A percentile compares a stretch with the other conserved stretches of the same genome.
Conservation (phyloP, 129 eudicot genomes). For the Lactuca saligna region DNA sequence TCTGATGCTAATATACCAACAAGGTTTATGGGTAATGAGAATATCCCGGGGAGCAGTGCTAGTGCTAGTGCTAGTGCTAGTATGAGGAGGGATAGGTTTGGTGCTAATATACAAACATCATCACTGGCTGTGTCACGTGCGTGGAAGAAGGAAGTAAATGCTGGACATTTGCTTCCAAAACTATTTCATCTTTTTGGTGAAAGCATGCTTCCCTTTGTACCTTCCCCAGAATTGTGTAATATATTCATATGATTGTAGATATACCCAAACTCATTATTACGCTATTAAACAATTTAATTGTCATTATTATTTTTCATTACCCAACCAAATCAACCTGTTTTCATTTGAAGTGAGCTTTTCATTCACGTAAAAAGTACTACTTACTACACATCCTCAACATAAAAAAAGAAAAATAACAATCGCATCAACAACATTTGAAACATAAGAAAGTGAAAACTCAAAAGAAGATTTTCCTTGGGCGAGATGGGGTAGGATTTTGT, state of each 20-base stretch:
- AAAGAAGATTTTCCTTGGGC: conserved; percentile 72
- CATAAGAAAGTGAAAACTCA: conserved; percentile 22
- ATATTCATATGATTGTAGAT: conserved; percentile 26
- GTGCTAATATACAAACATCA: conserved; percentile 36
- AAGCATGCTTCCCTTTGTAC: conserved; percentile 73
- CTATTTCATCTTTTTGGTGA: conserved; percentile 71
- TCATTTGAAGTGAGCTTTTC: neutral
- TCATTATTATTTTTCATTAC: too few species aligned
- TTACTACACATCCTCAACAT: conserved; percentile 14
- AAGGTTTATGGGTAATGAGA: conserved; percentile 47
- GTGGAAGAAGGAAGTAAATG: conserved; percentile 67
- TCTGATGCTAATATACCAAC: conserved; percentile 37
- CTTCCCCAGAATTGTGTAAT: conserved; percentile 57
- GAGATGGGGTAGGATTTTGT: conserved; percentile 41
- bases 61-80: neutral
- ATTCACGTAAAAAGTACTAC: conserved; percentile 3
- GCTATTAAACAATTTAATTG: too few species aligned
- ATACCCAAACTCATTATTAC: too few species aligned
- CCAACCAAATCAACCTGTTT: neutral
- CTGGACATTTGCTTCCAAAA: conserved; percentile 54
- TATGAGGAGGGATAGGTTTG: conserved; percentile 46
- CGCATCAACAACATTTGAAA: neutral
- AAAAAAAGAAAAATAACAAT: neutral
- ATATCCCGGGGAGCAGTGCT: conserved; percentile 34
- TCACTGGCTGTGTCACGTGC: conserved; percentile 52